Evolutionary conservation across 352 stramenopile genomes (phyloP).

Genomic region (Phytophthora parvispora): DNA sequence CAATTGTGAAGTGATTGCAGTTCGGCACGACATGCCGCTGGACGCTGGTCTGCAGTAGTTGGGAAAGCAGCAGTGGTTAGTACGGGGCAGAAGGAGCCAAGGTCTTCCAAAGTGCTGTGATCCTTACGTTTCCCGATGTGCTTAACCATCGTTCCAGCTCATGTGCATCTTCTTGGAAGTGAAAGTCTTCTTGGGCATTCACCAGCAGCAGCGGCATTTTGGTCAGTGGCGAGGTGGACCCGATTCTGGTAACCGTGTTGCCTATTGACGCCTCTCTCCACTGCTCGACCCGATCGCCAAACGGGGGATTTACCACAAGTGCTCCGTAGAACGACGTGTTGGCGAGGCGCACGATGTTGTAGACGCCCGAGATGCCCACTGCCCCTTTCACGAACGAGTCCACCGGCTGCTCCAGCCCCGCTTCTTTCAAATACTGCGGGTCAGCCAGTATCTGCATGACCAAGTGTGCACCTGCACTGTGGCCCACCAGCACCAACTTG

Average conservation of each 20-base stretch:
- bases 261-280: slow-evolving; percentile 81
- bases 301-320: slow-evolving; percentile 73
- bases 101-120: background rate
- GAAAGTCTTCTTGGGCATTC: slow-evolving; percentile 83
- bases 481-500: slow-evolving; percentile 68
- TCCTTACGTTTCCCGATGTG: slow-evolving; percentile 62
- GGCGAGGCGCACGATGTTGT: slow-evolving; percentile 87
- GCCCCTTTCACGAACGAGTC: slow-evolving; percentile 56
- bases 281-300: slow-evolving; percentile 70
- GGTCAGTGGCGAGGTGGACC: slow-evolving; percentile 48
- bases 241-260: slow-evolving; percentile 50
- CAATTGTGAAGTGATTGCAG: slow-evolving; percentile 84
- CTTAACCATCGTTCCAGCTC: slow-evolving; percentile 76
- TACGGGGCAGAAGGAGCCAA: background rate
- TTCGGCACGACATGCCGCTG: slow-evolving; percentile 52
- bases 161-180: slow-evolving; percentile 76
- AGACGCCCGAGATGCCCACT: slow-evolving; percentile 86
- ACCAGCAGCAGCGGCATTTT: slow-evolving; percentile 68
- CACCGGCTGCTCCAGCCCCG: slow-evolving; percentile 44
- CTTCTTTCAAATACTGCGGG: slow-evolving; percentile 52
- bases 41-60: slow-evolving; percentile 38
- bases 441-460: slow-evolving; percentile 78
- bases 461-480: slow-evolving; percentile 85
- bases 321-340: slow-evolving; percentile 80
- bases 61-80: slow-evolving; percentile 4